Conservation (phyloP, 805 yeast genomes). For the Metschnikowia sp. region DNA sequence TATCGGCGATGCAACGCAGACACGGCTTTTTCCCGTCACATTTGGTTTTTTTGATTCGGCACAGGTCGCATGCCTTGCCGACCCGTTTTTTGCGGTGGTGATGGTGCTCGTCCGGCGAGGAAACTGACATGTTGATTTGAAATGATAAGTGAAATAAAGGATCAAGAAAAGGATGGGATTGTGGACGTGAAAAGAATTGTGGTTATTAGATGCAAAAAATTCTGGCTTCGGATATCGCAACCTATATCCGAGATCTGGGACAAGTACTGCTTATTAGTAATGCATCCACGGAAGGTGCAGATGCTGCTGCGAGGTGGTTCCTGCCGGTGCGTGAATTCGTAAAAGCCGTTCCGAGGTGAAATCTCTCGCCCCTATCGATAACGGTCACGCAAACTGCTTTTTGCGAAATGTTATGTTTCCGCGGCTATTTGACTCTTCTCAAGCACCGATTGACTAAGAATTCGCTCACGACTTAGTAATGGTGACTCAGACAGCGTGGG, state of each 20-base stretch:
- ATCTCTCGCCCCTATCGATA: too few relatives aligned
- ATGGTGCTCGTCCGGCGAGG: slow-evolving; percentile 12
- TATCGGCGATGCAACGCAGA: slow-evolving; percentile 50
- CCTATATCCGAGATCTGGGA: background rate
- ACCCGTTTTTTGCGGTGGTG: slow-evolving; percentile 48
- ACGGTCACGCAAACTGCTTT: too few relatives aligned
- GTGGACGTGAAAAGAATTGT: background rate
- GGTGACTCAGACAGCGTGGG: too few relatives aligned
- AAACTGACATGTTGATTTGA: slow-evolving; percentile 3
- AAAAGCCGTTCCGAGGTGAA: background rate
- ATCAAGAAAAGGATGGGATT: background rate
- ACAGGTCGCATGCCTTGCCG: slow-evolving; percentile 62
- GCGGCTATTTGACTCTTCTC: too few relatives aligned
- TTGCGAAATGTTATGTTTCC: too few relatives aligned
- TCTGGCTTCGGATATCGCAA: background rate
- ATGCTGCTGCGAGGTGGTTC: background rate
- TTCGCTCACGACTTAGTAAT: too few relatives aligned
- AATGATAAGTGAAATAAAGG: too few relatives aligned
- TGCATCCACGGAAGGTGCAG: slow-evolving; percentile 1
- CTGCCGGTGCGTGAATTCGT: background rate
- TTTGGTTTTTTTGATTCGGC: slow-evolving; percentile 60
- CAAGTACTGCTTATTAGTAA: background rate
- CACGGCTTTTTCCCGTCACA: slow-evolving; percentile 65
- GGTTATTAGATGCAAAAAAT: background rate
- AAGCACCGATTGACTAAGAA: too few relatives aligned